Evolutionary conservation across 495 filamentous ascomycete genomes (phyloP).

Genomic region (Talaromyces proteolyticus): DNA sequence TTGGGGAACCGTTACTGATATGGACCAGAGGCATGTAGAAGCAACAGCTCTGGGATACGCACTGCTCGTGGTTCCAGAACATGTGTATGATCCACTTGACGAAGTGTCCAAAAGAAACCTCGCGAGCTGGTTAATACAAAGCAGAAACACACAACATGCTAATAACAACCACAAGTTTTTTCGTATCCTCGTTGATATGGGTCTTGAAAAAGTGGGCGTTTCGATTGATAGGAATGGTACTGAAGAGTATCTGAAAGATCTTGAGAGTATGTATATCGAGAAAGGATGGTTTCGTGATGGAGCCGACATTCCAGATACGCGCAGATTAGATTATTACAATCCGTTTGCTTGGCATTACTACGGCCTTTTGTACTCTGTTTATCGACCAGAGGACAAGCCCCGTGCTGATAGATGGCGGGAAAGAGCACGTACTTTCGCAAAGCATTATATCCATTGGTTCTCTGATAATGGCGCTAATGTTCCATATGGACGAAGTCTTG

Average conservation of each 20-base stretch:
- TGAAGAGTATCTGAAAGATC: conserved; percentile 66
- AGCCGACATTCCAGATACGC: conserved; percentile 51
- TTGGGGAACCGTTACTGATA: conserved; percentile 67
- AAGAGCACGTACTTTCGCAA: conserved; percentile 56
- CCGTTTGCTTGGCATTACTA: conserved; percentile 76
- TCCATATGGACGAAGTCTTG: conserved; percentile 70
- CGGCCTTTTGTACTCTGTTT: conserved; percentile 65
- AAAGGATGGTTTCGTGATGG: conserved; percentile 79
- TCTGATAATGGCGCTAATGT: conserved; percentile 23
- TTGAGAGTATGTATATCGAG: conserved; percentile 74
- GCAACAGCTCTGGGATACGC: conserved; percentile 70
- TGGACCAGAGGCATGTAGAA: conserved; percentile 81
- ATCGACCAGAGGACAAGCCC: background rate
- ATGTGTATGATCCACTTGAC: conserved; percentile 61
- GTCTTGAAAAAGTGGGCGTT: conserved; percentile 63
- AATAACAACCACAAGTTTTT: conserved; percentile 35
- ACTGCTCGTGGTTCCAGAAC: conserved; percentile 52
- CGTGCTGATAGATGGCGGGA: conserved; percentile 65
- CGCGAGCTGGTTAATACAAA: conserved; percentile 49
- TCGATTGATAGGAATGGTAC: conserved; percentile 59
- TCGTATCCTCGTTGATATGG: conserved; percentile 75
- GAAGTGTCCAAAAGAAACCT: conserved; percentile 54
- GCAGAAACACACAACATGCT: background rate
- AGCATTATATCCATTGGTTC: conserved; percentile 71
- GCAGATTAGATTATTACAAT: conserved; percentile 80